phyloP scores from a whole-genome alignment of 352 stramenopile genomes.

The Phytophthora multivora region DNA sequence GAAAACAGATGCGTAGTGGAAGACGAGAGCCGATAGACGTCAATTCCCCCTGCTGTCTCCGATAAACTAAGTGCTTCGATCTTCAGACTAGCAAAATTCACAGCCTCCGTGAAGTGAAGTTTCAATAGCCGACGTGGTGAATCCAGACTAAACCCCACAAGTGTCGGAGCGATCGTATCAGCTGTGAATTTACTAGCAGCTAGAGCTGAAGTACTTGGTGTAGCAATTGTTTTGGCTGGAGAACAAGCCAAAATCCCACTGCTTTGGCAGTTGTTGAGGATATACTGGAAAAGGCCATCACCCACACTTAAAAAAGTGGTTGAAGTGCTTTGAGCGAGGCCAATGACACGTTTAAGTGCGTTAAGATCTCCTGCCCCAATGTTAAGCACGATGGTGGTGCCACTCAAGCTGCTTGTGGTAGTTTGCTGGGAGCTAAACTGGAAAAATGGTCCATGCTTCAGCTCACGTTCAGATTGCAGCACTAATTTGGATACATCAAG shows the following conservation, averaged over 20 bases:
- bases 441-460: constrained; percentile 16
- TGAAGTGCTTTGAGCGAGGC: constrained; percentile 33
- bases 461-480: constrained; percentile 43
- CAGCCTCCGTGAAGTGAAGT: constrained; percentile 71
- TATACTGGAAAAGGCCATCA: constrained; percentile 51
- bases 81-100: constrained; percentile 43
- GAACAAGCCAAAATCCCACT: constrained; percentile 37
- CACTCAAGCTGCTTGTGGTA: constrained; percentile 49
- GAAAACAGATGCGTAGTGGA: constrained; percentile 47
- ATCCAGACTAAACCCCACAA: constrained; percentile 70
- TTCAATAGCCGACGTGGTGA: constrained; percentile 56
- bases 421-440: constrained; percentile 35
- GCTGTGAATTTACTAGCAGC: constrained; percentile 43
- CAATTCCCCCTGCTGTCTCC: constrained; percentile 34
- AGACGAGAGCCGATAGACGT: constrained; percentile 47
- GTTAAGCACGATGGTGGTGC: constrained; percentile 43
- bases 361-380: constrained; percentile 54
- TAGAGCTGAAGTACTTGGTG: constrained; percentile 21
- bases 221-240: constrained; percentile 23
- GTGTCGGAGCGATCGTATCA: constrained; percentile 47
- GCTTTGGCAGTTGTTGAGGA: constrained; percentile 49
- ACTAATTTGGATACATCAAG: constrained; percentile 51
- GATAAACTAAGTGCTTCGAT: constrained; percentile 51
- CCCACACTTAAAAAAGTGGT: constrained; percentile 5
- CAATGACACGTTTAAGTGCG: constrained; percentile 41